Base-by-base conservation (phyloP, 495 filamentous ascomycete species). In the Trichocladium uniseriatum region DNA sequence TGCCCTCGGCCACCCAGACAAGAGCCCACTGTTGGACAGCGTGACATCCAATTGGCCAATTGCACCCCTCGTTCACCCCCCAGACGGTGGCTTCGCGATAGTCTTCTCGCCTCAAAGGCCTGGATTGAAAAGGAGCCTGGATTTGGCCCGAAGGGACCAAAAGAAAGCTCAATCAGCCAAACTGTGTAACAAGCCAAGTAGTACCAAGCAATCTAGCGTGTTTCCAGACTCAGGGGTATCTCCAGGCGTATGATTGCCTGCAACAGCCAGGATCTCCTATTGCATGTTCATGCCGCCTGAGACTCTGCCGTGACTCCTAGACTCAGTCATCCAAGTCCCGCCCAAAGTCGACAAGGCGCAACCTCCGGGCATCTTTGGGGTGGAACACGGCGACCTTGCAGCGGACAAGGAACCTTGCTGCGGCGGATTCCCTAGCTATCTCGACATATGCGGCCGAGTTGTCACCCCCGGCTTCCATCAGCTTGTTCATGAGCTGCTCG, bases 351-450 rank as follows among this genome's bases (percentile, higher is more conserved):
- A 94, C 77, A 41, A 95, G 67, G 37, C 84, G 79, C 52, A 95
- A 57, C 59, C 76, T 79, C 44, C 74, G 76, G 0, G 89, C 86
- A 68, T 95, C 87, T 49, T 78, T 80, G 2, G 89, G 87, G 66
- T 94, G 85, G 52, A 92, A 92, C 54, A 87, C 81, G 18, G 89
- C 89, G 28, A 91, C 82, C 59, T 86, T 91, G 19, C 84, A 84
- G 53, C 86, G 73, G 18, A 95, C 84, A 9, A 95, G 71, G 60
- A 94, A 95, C 50, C 87, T 76, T 1, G 82, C 84, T 21, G 82
- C 80, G 10, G 89, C 87, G n/a, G 84, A 84, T 52, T 95, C 89
- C 49, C 76, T 73, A n/a, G 73, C 57, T 9, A 95, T 63, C 35
- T 73, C 68, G 31, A 90, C 73, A 69, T 94, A 95, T 0, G 75